Conservation (phyloP, 371 early-diverging fungal species). For the Mucor piriformis region DNA sequence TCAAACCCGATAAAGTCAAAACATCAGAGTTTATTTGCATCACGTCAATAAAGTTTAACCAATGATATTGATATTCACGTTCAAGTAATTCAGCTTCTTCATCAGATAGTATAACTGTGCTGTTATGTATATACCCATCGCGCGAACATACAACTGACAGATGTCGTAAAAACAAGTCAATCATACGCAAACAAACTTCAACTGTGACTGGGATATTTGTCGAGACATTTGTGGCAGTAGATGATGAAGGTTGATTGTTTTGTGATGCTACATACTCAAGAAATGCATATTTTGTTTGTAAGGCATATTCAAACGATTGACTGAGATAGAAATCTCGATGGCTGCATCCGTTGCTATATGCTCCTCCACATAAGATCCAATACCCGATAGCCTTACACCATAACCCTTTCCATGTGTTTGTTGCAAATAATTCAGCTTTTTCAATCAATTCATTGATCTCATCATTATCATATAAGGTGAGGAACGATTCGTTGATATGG, state of each 20-base stretch:
- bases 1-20: no score
- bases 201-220: not conserved
- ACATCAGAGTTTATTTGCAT: no score
- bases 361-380: slow-evolving; percentile 20
- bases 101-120: not conserved
- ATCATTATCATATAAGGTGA: not conserved
- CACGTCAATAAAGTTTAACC: not conserved
- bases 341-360: not conserved
- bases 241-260: not conserved
- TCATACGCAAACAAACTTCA: slow-evolving; percentile 1
- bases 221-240: not conserved
- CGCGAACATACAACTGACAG: not conserved
- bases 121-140: not conserved
- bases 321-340: not conserved
- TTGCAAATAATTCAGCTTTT: not conserved
- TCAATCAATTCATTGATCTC: not conserved
- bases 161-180: not conserved
- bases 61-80: not conserved
- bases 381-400: slow-evolving; percentile 38
- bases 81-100: not conserved
- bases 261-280: not conserved
- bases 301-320: not conserved
- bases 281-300: slow-evolving; percentile 1
- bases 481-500: no score
- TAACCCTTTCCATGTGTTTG: slow-evolving; percentile 17